phyloP scores from a whole-genome alignment of 257 asterid genomes.

The Linaria vulgaris region DNA sequence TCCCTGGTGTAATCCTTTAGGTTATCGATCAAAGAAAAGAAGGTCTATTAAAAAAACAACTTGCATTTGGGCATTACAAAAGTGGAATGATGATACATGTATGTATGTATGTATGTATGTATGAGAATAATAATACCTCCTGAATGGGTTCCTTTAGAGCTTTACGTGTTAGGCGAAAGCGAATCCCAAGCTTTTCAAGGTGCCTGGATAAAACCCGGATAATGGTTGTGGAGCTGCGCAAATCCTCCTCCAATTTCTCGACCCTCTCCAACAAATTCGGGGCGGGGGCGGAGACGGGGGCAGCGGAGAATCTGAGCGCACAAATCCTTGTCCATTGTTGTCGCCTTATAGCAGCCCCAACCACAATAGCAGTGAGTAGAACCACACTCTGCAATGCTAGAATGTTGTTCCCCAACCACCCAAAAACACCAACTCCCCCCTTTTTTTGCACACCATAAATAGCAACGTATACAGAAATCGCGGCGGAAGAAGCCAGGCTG shows the following conservation, averaged over 20 bases:
- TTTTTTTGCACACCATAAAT: conserved; percentile 36
- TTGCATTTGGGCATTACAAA: neutral
- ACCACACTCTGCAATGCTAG: conserved; percentile 70
- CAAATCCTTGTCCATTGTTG: conserved; percentile 83
- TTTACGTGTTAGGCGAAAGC: conserved; percentile 67
- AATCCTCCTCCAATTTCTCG: conserved; percentile 79
- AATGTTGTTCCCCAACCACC: conserved; percentile 41
- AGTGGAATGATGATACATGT: neutral
- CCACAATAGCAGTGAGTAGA: conserved; percentile 49
- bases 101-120: too few relatives aligned
- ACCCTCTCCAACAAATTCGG: conserved; percentile 66
- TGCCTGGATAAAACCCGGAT: conserved; percentile 72
- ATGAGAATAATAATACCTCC: conserved; percentile 61
- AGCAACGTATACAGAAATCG: conserved; percentile 44
- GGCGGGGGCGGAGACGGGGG: conserved; percentile 24
- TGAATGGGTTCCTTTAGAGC: conserved; percentile 76
- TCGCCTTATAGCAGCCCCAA: conserved; percentile 74
- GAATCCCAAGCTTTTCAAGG: conserved; percentile 80
- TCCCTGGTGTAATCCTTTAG: neutral
- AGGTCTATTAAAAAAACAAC: neutral
- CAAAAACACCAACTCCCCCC: conserved; percentile 33
- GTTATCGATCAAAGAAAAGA: neutral
- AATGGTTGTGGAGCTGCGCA: conserved; percentile 53
- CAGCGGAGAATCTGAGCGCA: conserved; percentile 38
- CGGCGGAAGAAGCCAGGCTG: conserved; percentile 60